Base-by-base conservation (phyloP, 2,329 filamentous ascomycete species). In the Calonectria ilicicola region DNA sequence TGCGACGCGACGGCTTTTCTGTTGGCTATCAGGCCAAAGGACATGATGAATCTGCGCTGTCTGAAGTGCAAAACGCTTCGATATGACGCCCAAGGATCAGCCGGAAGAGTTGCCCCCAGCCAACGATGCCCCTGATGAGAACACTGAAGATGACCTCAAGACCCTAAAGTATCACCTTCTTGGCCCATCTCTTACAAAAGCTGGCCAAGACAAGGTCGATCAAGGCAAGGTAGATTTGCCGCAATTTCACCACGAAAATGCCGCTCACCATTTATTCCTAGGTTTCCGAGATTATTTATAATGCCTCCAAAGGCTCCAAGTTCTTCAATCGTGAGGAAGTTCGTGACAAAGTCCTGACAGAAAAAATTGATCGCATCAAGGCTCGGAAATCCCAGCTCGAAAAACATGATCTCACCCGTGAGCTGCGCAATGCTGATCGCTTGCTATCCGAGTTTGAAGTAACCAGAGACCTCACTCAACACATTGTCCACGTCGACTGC, bases 251-350 rank as follows among this genome's bases (percentile, higher is more conserved):
- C 21, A 19, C 3, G 5, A 1, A 32, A 10, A 40, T 23, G 12
- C 35, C 26, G 40, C 65, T 65, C 47, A 65, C 47, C 68, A 72
- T 29, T 15, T 51, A 21, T 27, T 15, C 93, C 40, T 19, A 80
- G 92, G 95, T 99, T 63, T 97, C 96, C 2, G 96, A 98, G 79
- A 93, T 98, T 77, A 99, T 99, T 72, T 98, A 98, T 85, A 95
- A 98, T 83, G 95, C 96, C 14, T 98, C 95, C 19, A 98, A 97
- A 82, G 97, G 97, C 60, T 98, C 95, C 77, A 98, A 98, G 82
- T 99, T 93, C 86, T 99, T 98, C 89, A 94, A 93, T 77, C 95
- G 96, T 72, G 97, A 99, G 83, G 93, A 98, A 82, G 89, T 86
- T 69, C 93, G 93, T 78, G 96, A 98, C 86, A 93, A 93, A 79